Evolutionary conservation across 2,329 filamentous ascomycete species (phyloP).

Genomic region (Penicillium griseofulvum): DNA sequence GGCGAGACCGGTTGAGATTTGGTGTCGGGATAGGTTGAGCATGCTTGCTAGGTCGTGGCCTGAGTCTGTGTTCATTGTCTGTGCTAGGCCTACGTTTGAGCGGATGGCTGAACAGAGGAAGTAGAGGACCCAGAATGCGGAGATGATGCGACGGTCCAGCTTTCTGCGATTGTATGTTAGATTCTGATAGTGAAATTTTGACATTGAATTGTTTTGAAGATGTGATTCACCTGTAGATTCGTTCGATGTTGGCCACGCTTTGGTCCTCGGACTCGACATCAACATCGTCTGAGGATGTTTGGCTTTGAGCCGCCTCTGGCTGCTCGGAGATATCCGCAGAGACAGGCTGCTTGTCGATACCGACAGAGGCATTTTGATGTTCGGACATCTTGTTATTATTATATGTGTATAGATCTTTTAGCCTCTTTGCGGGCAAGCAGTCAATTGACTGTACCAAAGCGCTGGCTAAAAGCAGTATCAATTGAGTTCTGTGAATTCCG

Average conservation of each 20-base stretch:
- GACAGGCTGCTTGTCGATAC: slow-evolving; percentile 10
- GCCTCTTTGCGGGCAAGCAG: background rate
- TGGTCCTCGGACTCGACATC: slow-evolving; percentile 30
- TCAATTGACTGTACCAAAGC: background rate
- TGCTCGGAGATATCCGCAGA: slow-evolving; percentile 15
- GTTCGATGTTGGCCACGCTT: slow-evolving; percentile 35
- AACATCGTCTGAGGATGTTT: slow-evolving; percentile 13
- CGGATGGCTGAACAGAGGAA: slow-evolving; percentile 90
- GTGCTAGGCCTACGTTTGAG: slow-evolving; percentile 88
- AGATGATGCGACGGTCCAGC: slow-evolving; percentile 58
- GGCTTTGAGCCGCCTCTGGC: background rate
- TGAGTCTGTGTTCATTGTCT: slow-evolving; percentile 77
- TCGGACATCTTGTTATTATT: slow-evolving; percentile 14
- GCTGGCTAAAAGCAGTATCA: background rate
- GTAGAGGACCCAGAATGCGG: slow-evolving; percentile 86
- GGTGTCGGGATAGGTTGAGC: slow-evolving; percentile 67
- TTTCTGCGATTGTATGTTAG: slow-evolving; percentile 41
- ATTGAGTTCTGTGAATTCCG: background rate
- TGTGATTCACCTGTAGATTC: slow-evolving; percentile 36
- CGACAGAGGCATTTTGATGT: background rate
- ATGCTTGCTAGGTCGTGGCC: slow-evolving; percentile 73
- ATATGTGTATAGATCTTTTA: background rate
- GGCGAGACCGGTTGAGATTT: slow-evolving; percentile 79
- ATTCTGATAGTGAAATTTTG: background rate
- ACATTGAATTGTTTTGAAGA: background rate